Evolutionary conservation across 2,329 filamentous ascomycete genomes (phyloP).

Genomic region (Phaeomoniella chlamydospora): DNA sequence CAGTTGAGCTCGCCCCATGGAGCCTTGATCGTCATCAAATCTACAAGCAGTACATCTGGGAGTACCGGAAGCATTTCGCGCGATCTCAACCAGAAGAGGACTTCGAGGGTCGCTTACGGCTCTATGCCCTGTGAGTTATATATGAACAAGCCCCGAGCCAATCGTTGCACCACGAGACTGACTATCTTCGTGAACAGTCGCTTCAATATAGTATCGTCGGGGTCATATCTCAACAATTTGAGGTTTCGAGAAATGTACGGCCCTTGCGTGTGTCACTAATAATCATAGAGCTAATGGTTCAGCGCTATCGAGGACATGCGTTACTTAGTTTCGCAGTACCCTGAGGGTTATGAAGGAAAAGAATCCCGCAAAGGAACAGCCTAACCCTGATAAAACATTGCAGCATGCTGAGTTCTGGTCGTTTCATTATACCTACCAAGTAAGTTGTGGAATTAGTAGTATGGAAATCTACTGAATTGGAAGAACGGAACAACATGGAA

Average conservation of each 20-base stretch:
- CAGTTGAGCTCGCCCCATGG: conserved; percentile 3
- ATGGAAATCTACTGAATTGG: too few relatives aligned
- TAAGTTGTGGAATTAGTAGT: too few relatives aligned
- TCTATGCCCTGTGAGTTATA: conserved; percentile 9
- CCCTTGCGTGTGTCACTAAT: conserved; percentile 3
- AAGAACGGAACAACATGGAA: too few relatives aligned
- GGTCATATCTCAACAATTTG: conserved; percentile 1
- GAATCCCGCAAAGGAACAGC: neutral
- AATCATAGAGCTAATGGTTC: neutral
- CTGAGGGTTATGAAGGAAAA: conserved; percentile 2
- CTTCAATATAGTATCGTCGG: neutral
- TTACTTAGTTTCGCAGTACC: conserved; percentile 3
- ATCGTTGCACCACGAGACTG: neutral
- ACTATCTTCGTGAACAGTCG: neutral
- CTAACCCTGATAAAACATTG: too few relatives aligned
- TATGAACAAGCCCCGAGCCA: neutral
- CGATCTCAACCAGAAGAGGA: conserved; percentile 15
- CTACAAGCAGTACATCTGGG: conserved; percentile 11
- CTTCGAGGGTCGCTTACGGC: conserved; percentile 13
- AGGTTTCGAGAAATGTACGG: conserved; percentile 2
- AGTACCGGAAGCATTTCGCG: conserved; percentile 13
- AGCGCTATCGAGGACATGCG: conserved; percentile 3
- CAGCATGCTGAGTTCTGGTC: too few relatives aligned
- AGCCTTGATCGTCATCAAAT: conserved; percentile 10
- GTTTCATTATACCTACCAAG: too few relatives aligned